These are phyloP conservation scores for Chlamydomonas incerta DNA, from an alignment of 139 green algal genomes.

Conservation along the genomic window DNA sequence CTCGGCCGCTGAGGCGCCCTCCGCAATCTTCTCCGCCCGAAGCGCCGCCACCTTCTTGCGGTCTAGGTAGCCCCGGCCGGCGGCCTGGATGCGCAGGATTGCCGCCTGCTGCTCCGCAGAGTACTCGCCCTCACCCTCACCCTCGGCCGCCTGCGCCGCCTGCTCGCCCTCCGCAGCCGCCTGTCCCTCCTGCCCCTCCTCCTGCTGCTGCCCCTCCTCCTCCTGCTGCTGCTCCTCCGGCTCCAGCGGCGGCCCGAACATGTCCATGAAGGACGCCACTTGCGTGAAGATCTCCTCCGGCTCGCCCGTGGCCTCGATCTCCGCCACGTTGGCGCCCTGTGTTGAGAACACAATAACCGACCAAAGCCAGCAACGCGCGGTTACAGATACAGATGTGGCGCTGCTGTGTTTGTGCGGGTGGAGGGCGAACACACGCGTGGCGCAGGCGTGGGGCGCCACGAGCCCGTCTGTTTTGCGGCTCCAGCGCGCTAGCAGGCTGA, in stretches of 20 bases:
- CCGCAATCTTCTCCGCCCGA: no score
- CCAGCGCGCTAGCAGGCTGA: no score
- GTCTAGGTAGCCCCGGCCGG: conserved; percentile 14
- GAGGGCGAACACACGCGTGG: no score
- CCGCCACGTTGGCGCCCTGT: conserved; percentile 40
- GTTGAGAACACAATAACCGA: no score
- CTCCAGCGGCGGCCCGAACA: conserved; percentile 9
- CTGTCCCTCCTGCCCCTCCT: background rate
- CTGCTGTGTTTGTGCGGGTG: no score
- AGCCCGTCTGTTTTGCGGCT: no score
- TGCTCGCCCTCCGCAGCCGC: background rate
- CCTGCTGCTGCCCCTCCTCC: background rate
- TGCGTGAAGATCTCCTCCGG: conserved; percentile 47
- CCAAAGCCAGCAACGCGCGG: background rate
- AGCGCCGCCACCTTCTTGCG: conserved; percentile 18
- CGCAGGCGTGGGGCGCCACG: no score
- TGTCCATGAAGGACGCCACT: background rate
- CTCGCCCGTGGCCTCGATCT: conserved; percentile 46
- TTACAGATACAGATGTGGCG: no score
- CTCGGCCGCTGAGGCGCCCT: background rate
- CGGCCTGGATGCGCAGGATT: conserved; percentile 15
- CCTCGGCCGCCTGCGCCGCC: background rate
- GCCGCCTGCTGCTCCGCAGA: background rate
- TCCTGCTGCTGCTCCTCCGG: background rate
- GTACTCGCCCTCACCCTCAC: background rate